phyloP scores from a whole-genome alignment of 768 basidiomycete species.

The Paxillus ammoniavirescens region DNA sequence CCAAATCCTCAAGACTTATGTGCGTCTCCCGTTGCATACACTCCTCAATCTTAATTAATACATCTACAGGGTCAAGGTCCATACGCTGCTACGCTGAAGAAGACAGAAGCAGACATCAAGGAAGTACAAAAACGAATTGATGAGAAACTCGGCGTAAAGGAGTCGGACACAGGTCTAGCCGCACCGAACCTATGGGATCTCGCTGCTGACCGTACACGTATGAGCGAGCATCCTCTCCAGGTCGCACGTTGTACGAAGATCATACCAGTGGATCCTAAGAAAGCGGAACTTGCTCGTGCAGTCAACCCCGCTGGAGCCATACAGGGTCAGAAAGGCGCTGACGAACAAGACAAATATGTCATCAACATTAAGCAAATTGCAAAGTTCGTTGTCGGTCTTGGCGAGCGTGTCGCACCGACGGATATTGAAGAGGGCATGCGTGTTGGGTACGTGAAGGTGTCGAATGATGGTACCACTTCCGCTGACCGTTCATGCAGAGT shows the following conservation, averaged over 20 bases:
- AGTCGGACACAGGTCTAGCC: constrained; percentile 96
- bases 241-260: constrained; percentile 99
- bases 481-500: constrained; percentile 51
- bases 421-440: constrained; percentile 99
- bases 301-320: constrained; percentile 75
- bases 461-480: not conserved
- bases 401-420: constrained; percentile 94
- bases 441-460: constrained; percentile 73
- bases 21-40: constrained; percentile 35
- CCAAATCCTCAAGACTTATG: constrained; percentile 98
- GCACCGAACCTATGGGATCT: constrained; percentile 98
- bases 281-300: constrained; percentile 74
- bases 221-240: constrained; percentile 91
- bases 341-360: constrained; percentile 99
- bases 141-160: constrained; percentile 98
- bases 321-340: constrained; percentile 93
- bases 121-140: constrained; percentile 97
- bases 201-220: constrained; percentile 86
- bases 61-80: constrained; percentile 89
- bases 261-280: constrained; percentile 75
- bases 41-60: not conserved
- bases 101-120: constrained; percentile 88
- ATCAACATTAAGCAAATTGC: constrained; percentile 99
- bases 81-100: constrained; percentile 85
- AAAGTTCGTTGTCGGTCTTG: constrained; percentile 97